A percentile compares a stretch with the other conserved stretches of the same genome.
Conservation (phyloP, 2,329 filamentous ascomycete species). For the Aspergillus aculeatus region DNA sequence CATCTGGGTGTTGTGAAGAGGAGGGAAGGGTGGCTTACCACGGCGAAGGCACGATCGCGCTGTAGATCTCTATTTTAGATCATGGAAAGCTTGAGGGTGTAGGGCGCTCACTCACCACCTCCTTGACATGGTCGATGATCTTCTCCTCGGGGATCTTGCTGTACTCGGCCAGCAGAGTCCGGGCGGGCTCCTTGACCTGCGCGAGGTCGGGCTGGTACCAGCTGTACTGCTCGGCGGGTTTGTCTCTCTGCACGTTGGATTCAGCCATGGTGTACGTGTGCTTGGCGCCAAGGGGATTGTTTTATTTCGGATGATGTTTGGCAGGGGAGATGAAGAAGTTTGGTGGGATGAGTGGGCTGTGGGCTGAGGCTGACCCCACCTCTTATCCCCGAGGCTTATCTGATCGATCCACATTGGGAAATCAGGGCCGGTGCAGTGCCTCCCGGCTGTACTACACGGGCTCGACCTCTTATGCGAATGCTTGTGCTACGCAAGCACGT, state of each 20-base stretch:
- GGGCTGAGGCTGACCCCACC: not conserved
- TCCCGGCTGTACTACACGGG: too few relatives aligned
- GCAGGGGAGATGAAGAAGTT: not conserved
- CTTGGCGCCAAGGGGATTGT: not conserved
- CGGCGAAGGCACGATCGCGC: conserved; percentile 2
- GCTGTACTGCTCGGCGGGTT: not conserved
- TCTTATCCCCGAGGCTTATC: not conserved
- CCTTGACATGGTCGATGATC: conserved; percentile 3
- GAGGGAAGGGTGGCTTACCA: not conserved
- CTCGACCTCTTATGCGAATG: too few relatives aligned
- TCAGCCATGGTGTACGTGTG: not conserved
- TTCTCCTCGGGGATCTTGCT: conserved; percentile 1
- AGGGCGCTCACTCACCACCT: not conserved
- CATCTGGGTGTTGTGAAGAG: too few relatives aligned
- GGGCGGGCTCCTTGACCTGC: not conserved
- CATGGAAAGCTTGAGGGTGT: rapidly evolving
- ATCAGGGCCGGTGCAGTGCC: not conserved
- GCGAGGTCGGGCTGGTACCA: conserved; percentile 1
- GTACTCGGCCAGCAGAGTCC: not conserved
- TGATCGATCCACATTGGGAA: not conserved
- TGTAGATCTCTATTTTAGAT: rapidly evolving
- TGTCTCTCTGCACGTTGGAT: not conserved
- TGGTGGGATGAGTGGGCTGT: not conserved
- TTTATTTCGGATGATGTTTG: not conserved
- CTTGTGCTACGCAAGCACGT: too few relatives aligned